phyloP scores from a whole-genome alignment of 2,329 filamentous ascomycete species.

The Sporothrix luriei region DNA sequence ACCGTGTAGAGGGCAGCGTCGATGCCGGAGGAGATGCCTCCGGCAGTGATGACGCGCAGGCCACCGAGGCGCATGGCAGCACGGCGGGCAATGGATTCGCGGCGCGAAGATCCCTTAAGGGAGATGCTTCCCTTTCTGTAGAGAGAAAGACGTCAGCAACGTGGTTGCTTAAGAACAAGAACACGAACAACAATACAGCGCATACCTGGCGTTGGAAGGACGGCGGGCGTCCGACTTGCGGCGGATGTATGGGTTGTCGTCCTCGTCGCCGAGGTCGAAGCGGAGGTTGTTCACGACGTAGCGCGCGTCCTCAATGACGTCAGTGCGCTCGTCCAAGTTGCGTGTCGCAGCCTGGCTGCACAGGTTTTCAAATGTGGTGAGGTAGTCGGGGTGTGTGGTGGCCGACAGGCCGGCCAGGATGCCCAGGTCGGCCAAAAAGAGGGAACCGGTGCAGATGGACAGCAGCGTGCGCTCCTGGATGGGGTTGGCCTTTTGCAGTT shows the following conservation, averaged over 20 bases:
- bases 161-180: background rate
- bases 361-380: slow-evolving; percentile 79
- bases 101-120: slow-evolving; percentile 72
- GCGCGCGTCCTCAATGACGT: slow-evolving; percentile 76
- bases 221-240: slow-evolving; percentile 69
- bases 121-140: slow-evolving; percentile 79
- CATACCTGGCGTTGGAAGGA: slow-evolving; percentile 61
- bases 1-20: slow-evolving; percentile 85
- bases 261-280: slow-evolving; percentile 78
- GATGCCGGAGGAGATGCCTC: slow-evolving; percentile 76
- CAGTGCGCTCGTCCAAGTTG: slow-evolving; percentile 73
- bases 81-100: slow-evolving; percentile 79
- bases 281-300: slow-evolving; percentile 92
- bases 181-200: too few species aligned
- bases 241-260: slow-evolving; percentile 81
- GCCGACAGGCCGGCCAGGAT: slow-evolving; percentile 77
- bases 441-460: slow-evolving; percentile 76
- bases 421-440: slow-evolving; percentile 75
- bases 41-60: slow-evolving; percentile 75
- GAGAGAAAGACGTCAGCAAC: background rate
- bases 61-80: slow-evolving; percentile 72
- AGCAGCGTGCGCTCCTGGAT: slow-evolving; percentile 78
- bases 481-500: slow-evolving; percentile 78
- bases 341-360: slow-evolving; percentile 73
- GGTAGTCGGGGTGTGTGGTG: slow-evolving; percentile 79